Evolutionary conservation across 2,329 filamentous ascomycete species (phyloP).

Genomic region (Chrysoporthe cubensis): DNA sequence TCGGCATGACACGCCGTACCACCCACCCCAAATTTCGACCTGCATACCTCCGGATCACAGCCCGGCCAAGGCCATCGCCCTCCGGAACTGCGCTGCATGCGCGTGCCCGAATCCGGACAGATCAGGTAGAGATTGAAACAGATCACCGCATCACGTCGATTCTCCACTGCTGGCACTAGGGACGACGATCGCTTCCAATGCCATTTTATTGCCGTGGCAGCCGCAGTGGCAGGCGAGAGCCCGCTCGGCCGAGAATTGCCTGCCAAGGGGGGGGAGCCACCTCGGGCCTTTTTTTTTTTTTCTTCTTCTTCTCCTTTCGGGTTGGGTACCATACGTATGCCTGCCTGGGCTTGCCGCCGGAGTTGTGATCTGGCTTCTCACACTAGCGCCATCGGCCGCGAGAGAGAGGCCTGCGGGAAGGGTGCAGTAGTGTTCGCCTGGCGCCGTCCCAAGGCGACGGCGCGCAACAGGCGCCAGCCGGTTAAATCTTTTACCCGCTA

Average conservation of each 20-base stretch:
- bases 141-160: neutral
- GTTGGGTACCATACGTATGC: neutral
- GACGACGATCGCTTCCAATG: neutral
- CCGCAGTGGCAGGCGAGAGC: neutral
- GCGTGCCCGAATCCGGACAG: neutral
- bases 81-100: neutral
- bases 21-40: neutral
- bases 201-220: neutral
- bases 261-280: neutral
- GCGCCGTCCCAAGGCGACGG: conserved; percentile 1
- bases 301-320: no score
- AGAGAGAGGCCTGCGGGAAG: neutral
- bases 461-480: neutral
- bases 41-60: neutral
- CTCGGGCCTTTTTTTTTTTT: neutral
- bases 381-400: neutral
- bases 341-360: neutral
- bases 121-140: neutral
- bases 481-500: neutral
- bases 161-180: neutral
- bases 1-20: neutral
- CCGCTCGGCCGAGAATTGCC: neutral
- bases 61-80: neutral
- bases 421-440: neutral
- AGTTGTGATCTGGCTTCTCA: neutral